Evolutionary conservation across 2,329 filamentous ascomycete species (phyloP).

Genomic region (Niveomyces coronatus): DNA sequence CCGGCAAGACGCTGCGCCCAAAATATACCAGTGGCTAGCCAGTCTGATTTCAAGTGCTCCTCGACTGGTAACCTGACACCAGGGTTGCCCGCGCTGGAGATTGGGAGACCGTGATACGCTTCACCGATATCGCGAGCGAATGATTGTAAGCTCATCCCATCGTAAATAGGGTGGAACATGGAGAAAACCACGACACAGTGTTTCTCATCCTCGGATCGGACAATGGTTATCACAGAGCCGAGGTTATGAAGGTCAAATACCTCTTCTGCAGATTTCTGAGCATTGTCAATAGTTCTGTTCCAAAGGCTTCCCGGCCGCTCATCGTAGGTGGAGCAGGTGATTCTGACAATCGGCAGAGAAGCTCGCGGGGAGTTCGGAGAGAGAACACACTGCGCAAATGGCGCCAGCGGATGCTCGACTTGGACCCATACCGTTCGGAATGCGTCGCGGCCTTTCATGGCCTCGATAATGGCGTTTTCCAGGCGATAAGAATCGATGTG

Average conservation of each 20-base stretch:
- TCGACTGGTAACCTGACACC: conserved; percentile 7
- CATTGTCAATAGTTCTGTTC: conserved; percentile 4
- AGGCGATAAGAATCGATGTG: conserved; percentile 10
- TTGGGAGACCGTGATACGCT: conserved; percentile 7
- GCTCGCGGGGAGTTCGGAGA: conserved; percentile 1
- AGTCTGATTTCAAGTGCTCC: conserved; percentile 9
- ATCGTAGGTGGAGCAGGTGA: conserved; percentile 4
- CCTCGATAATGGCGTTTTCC: conserved; percentile 8
- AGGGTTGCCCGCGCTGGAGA: conserved; percentile 8
- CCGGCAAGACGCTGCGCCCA: conserved; percentile 10
- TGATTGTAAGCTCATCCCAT: conserved; percentile 8
- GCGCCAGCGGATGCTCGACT: conserved; percentile 10
- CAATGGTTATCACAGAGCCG: conserved; percentile 6
- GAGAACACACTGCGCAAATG: conserved; percentile 11
- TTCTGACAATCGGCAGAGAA: conserved; percentile 5
- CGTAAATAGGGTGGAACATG: conserved; percentile 24
- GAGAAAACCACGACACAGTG: conserved; percentile 19
- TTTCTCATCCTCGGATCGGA: conserved; percentile 5
- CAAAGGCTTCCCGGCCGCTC: conserved; percentile 5
- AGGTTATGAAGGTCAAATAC: conserved; percentile 8
- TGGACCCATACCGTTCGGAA: conserved; percentile 12
- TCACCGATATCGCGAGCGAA: conserved; percentile 6
- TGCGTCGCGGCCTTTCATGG: conserved; percentile 8
- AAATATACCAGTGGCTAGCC: conserved; percentile 9
- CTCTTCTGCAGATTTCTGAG: conserved; percentile 8